Evolutionary conservation across 176 grass and related monocot genomes (phyloP), one percentile per base, ranked within the genome.

Genomic region (Cocos nucifera): DNA sequence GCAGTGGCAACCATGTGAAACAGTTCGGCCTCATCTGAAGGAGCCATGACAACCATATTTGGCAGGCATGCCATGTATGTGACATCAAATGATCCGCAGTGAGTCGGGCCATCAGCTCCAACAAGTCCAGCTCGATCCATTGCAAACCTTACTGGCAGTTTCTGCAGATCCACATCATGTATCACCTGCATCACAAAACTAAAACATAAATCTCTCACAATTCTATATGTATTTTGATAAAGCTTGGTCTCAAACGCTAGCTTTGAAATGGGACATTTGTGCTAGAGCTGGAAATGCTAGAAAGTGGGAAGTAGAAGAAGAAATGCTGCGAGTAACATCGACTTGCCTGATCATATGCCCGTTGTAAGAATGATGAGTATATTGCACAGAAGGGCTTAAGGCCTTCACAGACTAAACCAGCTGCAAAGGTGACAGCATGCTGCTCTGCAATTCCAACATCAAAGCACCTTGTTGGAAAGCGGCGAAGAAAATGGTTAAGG

Each of bases 391-490:
- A 97, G 0, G 93, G 93, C 77, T 97, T 97, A 62, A 97, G 69
- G 30, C 87, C 84, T 81, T 97, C 93, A 54, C 93, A 97, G 4
- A 87, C 93, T 6, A 97, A 61, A 17, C 93, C 93, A 20, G 93
- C 93, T 0, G 93, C 93, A 76, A 97, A 97, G 26, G 93, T 97
- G 3, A 97, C 93, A 29, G 87, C 93, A 67, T 97, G 93, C 72
- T 97, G 93, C 78, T 97, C 93, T 6, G 93, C 93, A 70, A 97
- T 97, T 24, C 93, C 93, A 4, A 97, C 93, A 66, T 97, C 93
- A 30, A 97, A 97, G 73, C 93, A 97, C 19, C 87, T 72, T 35
- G 56, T 82, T 4, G 93, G 93, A 84, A 97, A 97, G 25, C 87
- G 93, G 29, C 93, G 87, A 29, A 85, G 87, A 72, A 97, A 97